Base-by-base conservation (phyloP, 2,329 filamentous ascomycete genomes). In the Colletotrichum karsti region DNA sequence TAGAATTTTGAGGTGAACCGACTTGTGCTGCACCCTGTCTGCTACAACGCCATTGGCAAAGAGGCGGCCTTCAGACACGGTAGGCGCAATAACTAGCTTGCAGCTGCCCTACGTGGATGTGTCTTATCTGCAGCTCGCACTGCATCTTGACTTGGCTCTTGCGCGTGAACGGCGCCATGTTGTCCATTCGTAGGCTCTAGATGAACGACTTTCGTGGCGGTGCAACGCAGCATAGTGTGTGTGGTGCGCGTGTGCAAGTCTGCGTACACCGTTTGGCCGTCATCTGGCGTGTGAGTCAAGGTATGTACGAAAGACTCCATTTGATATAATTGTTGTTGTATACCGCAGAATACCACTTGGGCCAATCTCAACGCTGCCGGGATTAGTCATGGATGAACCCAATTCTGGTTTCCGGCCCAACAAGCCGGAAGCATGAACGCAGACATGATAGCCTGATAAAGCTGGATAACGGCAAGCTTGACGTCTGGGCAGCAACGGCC, bases 61-160 rank as follows among this genome's bases (percentile, higher is more conserved):
- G 42, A 35, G 48, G 41, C 39, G n/a, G 7, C n/a, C 39, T 24
- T 15, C 39, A 41, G 48, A 30, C 58, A 51, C 35, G 15, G 26
- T 33, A 67, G 63, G 51, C 51, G 59, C 58, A 57, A 26, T 20
- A 51, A 51, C 50, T 37, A 56, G 63, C 51, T 57, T 57, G 63
- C 63, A 63, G 58, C 59, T 53, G 58, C 63, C 63, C 59, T 63
- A 63, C 63, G 63, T 63, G 51, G 35, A 57, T 51, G 58, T 63
- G 63, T 67, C 63, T 67, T 44, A 67, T 57, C 63, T 57, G 63
- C 59, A 63, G 59, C 59, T 63, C 26, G 33, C 44, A 48, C 50
- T 24, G 51, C 42, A 51, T 28, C 51, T 63, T 33, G 51, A 55
- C 63, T 53, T 26, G 50, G 41, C n/a, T 30, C 22, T 55, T 42